A percentile compares a stretch with the other conserved stretches of the same genome.
Conservation (phyloP, 2,329 filamentous ascomycete genomes). For the Diatrype stigma region DNA sequence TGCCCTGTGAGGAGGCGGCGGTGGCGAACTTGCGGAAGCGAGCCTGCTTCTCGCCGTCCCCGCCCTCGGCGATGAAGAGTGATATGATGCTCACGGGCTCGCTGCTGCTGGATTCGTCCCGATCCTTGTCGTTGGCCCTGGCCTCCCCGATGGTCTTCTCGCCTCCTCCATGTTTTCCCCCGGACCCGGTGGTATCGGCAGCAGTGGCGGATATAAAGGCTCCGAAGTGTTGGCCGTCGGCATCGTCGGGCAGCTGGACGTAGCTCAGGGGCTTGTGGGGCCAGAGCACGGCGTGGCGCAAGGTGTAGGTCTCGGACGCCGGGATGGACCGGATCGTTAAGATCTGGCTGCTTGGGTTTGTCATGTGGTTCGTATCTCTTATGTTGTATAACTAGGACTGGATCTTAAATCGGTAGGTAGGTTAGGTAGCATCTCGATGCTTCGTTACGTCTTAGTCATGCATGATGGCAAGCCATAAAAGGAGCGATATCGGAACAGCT, state of each 20-base stretch:
- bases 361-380: too few relatives aligned
- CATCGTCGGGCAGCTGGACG: slow-evolving; percentile 19
- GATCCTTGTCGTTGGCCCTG: too few relatives aligned
- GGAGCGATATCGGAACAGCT: too few relatives aligned
- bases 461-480: too few relatives aligned
- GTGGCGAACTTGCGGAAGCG: slow-evolving; percentile 24
- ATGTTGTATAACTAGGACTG: too few relatives aligned
- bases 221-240: slow-evolving; percentile 17
- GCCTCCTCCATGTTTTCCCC: too few relatives aligned
- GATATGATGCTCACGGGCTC: slow-evolving; percentile 19
- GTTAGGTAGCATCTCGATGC: too few relatives aligned
- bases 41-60: too few relatives aligned
- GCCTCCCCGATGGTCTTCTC: too few relatives aligned
- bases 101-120: background rate
- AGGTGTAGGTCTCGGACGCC: slow-evolving; percentile 14
- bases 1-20: slow-evolving; percentile 16
- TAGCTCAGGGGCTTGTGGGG: slow-evolving; percentile 17
- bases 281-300: slow-evolving; percentile 21
- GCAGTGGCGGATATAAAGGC: slow-evolving; percentile 9
- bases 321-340: slow-evolving; percentile 13
- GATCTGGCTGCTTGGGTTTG: too few relatives aligned
- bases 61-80: slow-evolving; percentile 15
- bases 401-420: too few relatives aligned
- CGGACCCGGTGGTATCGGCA: background rate
- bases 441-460: too few relatives aligned